Base-by-base conservation (phyloP, 306 rosid species). In the Alnus rubra region DNA sequence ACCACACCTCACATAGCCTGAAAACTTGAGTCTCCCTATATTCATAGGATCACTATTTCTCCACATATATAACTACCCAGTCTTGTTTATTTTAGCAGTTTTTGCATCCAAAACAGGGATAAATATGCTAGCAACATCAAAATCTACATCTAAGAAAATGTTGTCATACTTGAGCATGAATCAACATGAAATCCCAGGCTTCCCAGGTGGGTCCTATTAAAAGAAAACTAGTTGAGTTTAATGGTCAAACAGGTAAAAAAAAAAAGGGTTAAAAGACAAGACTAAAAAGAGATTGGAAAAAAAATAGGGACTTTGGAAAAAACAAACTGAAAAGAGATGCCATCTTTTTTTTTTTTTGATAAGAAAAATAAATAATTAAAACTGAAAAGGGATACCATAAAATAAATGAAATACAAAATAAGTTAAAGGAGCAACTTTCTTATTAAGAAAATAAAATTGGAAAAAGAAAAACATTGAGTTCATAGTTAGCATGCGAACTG, bases 1-100 rank as follows among this genome's bases (percentile, higher is more conserved):
- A 42, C 48, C 23, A 44, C 51, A 70, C 51, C 60, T 42, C 6
- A 7, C 37, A 50, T 18, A 23, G 9, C 49, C 33, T 44, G 11
- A 30, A 59, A 76, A 4, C 44, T 10, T 49, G n/a, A 60, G 12
- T 28, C 3, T 47, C 11, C 9, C 3, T 71, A 11, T 71, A 58
- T 71, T 2, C 5, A 23, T 42, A 45, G 55, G 58, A 33, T 16
- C 76, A 2, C 28, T 23, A 23, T 23, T 23, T 23, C 49, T 47
- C 23, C 69, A 28, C 2, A 23, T 44, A 44, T 44, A 52, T 62
- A 74, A 18, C 74, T 39, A 42, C n/a, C 74, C 52, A 77, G 65
- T 67, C 30, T 42, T 37, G 4, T 53, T 65, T 33, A 5, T 50
- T 35, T 35, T 6, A 19, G 30, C 63, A 73, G 23, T 68, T 42